These are phyloP conservation scores for Nakataea oryzae DNA, from an alignment of 2,329 filamentous ascomycete genomes.

Conservation along the genomic window DNA sequence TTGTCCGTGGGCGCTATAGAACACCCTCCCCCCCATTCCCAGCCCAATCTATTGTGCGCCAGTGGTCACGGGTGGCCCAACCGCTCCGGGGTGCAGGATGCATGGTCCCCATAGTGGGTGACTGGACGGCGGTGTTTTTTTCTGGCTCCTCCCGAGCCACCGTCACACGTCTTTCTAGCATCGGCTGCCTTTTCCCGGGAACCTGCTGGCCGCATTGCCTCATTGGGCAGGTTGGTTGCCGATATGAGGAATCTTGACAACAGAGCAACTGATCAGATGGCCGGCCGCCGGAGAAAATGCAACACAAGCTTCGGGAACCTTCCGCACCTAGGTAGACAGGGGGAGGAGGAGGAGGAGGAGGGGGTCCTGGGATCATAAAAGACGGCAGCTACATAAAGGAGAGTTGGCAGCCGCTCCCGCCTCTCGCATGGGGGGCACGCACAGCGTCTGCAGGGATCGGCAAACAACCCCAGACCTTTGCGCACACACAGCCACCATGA, in stretches of 20 bases:
- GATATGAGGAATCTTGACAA: not conserved
- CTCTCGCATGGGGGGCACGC: too few relatives aligned
- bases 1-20: not conserved
- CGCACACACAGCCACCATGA: constrained; percentile 19
- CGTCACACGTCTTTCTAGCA: too few relatives aligned
- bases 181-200: too few relatives aligned
- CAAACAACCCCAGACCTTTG: not conserved
- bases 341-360: not conserved
- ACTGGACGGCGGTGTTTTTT: not conserved
- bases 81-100: not conserved
- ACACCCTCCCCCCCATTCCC: not conserved
- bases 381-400: not conserved
- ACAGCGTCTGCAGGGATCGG: not conserved
- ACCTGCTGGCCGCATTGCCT: not conserved
- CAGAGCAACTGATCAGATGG: not conserved
- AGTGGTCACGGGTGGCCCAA: not conserved
- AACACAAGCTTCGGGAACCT: not conserved
- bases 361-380: not conserved
- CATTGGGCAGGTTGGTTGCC: not conserved
- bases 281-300: not conserved
- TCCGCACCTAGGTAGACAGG: too few relatives aligned
- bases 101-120: not conserved
- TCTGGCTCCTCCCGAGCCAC: not conserved
- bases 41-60: not conserved
- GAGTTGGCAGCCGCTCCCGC: too few relatives aligned